These are phyloP conservation scores for Castanospermum australe DNA, from an alignment of 306 rosid species.

Conservation along the genomic window DNA sequence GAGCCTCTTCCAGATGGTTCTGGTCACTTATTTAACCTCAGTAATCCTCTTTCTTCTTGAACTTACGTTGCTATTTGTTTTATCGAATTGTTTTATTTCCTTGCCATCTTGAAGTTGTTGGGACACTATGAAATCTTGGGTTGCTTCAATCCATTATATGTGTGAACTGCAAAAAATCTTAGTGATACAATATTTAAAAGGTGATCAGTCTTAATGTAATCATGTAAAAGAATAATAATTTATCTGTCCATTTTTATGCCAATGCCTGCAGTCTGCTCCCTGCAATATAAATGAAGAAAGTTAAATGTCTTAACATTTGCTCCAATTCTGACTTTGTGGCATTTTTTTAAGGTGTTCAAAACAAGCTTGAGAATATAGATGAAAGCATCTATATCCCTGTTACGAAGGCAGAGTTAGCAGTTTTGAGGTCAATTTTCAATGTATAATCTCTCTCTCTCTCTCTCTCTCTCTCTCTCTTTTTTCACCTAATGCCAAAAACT, in stretches of 20 bases:
- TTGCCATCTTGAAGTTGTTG: slow-evolving; percentile 5
- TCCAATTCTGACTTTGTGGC: slow-evolving; percentile 22
- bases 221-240: neutral
- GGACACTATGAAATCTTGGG: neutral
- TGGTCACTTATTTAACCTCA: slow-evolving; percentile 87
- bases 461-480: neutral
- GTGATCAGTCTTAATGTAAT: slow-evolving; percentile 1
- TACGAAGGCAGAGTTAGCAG: slow-evolving; percentile 79
- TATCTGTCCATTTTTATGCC: slow-evolving; percentile 3
- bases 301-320: neutral
- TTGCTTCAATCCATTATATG: neutral
- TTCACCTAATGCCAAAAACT: neutral
- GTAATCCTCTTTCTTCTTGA: slow-evolving; percentile 56
- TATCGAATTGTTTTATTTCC: neutral
- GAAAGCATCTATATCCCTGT: slow-evolving; percentile 77
- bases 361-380: slow-evolving; percentile 71
- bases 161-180: neutral
- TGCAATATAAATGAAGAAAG: neutral
- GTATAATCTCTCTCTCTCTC: slow-evolving; percentile 42
- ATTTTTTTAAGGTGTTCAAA: slow-evolving; percentile 71
- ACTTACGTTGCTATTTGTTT: slow-evolving; percentile 11
- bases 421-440: slow-evolving; percentile 75
- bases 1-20: slow-evolving; percentile 95
- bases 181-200: neutral
- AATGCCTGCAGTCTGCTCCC: no score